Evolutionary conservation across 1,284 basidiomycete genomes (phyloP).

Genomic region (Sporisorium sorghi): DNA sequence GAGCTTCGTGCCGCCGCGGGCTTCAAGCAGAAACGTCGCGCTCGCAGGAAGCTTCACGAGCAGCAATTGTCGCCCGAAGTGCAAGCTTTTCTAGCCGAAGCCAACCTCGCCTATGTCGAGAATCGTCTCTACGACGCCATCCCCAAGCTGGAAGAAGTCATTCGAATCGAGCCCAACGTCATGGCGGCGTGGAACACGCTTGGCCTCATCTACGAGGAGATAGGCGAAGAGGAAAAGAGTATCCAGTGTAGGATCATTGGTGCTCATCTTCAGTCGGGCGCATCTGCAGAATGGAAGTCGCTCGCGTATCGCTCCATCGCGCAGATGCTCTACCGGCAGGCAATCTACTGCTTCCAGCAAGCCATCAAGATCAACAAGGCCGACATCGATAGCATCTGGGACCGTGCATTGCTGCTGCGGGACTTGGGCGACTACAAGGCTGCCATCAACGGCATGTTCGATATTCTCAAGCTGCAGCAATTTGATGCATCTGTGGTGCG

Average conservation of each 20-base stretch:
- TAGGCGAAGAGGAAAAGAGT: slow-evolving; percentile 78
- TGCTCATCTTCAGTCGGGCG: slow-evolving; percentile 81
- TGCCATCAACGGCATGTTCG: slow-evolving; percentile 81
- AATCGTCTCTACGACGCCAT: slow-evolving; percentile 79
- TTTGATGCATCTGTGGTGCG: slow-evolving; percentile 84
- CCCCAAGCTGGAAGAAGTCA: slow-evolving; percentile 86
- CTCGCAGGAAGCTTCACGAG: slow-evolving; percentile 35
- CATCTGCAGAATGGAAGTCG: slow-evolving; percentile 87
- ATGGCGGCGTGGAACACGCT: slow-evolving; percentile 86
- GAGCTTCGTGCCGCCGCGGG: slow-evolving; percentile 60
- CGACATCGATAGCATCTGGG: slow-evolving; percentile 89
- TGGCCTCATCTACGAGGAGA: slow-evolving; percentile 81
- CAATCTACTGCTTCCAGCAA: slow-evolving; percentile 90
- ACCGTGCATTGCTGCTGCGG: slow-evolving; percentile 84
- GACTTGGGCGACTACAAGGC: slow-evolving; percentile 80
- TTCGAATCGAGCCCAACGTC: slow-evolving; percentile 89
- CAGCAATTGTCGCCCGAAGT: slow-evolving; percentile 81
- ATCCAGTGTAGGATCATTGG: slow-evolving; percentile 88
- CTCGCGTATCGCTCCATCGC: slow-evolving; percentile 75
- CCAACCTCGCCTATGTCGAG: slow-evolving; percentile 87
- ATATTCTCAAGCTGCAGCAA: slow-evolving; percentile 80
- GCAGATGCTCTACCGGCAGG: slow-evolving; percentile 81
- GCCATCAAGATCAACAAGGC: slow-evolving; percentile 81
- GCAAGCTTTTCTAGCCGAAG: slow-evolving; percentile 81
- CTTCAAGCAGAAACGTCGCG: slow-evolving; percentile 47